Conservation (phyloP, 2,329 filamentous ascomycete genomes). For the Aspergillus sp. region DNA sequence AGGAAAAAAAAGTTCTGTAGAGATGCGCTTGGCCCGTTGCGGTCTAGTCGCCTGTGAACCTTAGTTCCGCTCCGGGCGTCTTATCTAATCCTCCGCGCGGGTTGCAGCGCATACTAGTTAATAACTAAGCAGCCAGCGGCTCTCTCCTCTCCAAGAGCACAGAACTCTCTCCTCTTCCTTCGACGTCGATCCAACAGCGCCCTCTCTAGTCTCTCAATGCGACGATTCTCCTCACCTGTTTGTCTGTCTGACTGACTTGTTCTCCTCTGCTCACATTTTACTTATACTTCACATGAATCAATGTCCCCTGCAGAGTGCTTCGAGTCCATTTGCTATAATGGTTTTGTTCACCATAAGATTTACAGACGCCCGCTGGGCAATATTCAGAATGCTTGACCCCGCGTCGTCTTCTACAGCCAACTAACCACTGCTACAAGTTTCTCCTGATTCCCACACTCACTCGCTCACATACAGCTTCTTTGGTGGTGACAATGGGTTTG, state of each 20-base stretch:
- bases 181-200: no score
- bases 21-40: constrained; percentile 35
- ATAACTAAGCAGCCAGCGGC: no score
- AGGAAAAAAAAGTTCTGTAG: constrained; percentile 48
- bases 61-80: constrained; percentile 19
- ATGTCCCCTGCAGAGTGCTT: background rate
- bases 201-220: no score
- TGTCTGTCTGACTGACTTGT: no score
- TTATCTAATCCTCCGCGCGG: constrained; percentile 35
- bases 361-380: background rate
- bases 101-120: background rate
- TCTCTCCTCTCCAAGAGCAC: no score
- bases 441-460: background rate
- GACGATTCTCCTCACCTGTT: no score
- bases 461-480: background rate
- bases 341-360: background rate
- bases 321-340: background rate
- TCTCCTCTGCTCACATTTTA: no score
- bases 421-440: background rate
- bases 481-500: no score
- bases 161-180: no score
- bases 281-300: background rate
- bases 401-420: background rate
- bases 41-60: constrained; percentile 26
- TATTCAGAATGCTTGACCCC: background rate